Conservation (phyloP, 1,284 basidiomycete species). For the Earliella scabrosa region DNA sequence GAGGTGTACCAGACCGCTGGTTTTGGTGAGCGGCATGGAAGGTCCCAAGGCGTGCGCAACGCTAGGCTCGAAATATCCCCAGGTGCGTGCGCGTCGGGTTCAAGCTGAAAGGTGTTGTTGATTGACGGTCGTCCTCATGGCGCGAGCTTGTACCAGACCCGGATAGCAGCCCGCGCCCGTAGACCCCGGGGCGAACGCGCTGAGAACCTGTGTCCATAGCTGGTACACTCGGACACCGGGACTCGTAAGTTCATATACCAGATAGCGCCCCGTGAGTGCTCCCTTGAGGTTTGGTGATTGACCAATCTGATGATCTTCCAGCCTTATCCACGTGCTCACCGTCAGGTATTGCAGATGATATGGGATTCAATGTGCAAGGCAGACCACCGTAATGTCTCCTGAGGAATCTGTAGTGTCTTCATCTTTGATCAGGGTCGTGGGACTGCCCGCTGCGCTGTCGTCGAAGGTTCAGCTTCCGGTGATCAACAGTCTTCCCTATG, state of each 20-base stretch:
- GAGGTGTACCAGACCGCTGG: background rate
- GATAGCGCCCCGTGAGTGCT: too few relatives aligned
- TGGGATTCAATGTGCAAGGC: too few relatives aligned
- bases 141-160: background rate
- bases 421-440: too few relatives aligned
- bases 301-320: too few relatives aligned
- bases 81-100: constrained; percentile 1
- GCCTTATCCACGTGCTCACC: too few relatives aligned
- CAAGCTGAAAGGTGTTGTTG: background rate
- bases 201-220: background rate
- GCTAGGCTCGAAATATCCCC: constrained; percentile 15
- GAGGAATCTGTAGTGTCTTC: too few relatives aligned
- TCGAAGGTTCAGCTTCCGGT: constrained; percentile 4
- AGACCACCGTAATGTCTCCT: too few relatives aligned
- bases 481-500: constrained; percentile 10
- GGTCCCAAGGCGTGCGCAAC: background rate
- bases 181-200: background rate
- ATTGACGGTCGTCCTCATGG: constrained; percentile 3
- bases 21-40: background rate
- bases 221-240: background rate
- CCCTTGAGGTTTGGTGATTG: too few relatives aligned
- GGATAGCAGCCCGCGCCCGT: background rate
- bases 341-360: too few relatives aligned
- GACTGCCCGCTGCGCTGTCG: background rate
- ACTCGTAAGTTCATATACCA: too few relatives aligned